Evolutionary conservation across 75 land plant species (phyloP).

Genomic region (Sequoia sempervirens): DNA sequence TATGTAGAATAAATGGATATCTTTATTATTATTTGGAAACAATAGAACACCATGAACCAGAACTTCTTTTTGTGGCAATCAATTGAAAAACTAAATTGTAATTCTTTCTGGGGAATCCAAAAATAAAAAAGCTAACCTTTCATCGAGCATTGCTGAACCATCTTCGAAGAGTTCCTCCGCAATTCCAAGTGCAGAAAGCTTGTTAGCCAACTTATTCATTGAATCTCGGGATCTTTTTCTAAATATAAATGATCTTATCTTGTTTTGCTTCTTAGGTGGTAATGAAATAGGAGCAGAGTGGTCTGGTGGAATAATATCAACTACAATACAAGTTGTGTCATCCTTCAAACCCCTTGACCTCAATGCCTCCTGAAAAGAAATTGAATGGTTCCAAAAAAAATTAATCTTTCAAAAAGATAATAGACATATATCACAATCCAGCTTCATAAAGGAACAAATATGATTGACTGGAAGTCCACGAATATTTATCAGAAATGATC

Average conservation of each 20-base stretch:
- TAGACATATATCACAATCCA: neutral
- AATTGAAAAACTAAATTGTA: neutral
- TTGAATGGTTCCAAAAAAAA: neutral
- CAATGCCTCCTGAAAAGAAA: conserved; percentile 52
- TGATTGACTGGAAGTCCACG: neutral
- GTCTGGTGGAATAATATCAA: conserved; percentile 77
- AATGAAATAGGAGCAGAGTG: conserved; percentile 22
- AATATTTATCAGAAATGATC: conserved; percentile 4
- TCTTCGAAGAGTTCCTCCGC: conserved; percentile 95
- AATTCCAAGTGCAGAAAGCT: conserved; percentile 41
- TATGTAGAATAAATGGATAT: neutral
- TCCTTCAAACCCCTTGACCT: conserved; percentile 67
- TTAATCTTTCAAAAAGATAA: neutral
- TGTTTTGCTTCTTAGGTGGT: conserved; percentile 59
- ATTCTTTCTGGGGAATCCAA: neutral
- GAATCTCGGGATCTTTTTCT: conserved; percentile 34
- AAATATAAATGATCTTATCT: conserved; percentile 22
- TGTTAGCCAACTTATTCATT: conserved; percentile 32
- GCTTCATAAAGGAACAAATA: neutral
- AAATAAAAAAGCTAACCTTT: conserved; percentile 49
- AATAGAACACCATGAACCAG: neutral
- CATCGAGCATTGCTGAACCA: conserved; percentile 97
- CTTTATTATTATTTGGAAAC: neutral
- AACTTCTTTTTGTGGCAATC: neutral
- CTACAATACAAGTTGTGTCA: conserved; percentile 91